Base-by-base conservation (phyloP, 306 rosid species). In the Fragaria nilgerrensis region DNA sequence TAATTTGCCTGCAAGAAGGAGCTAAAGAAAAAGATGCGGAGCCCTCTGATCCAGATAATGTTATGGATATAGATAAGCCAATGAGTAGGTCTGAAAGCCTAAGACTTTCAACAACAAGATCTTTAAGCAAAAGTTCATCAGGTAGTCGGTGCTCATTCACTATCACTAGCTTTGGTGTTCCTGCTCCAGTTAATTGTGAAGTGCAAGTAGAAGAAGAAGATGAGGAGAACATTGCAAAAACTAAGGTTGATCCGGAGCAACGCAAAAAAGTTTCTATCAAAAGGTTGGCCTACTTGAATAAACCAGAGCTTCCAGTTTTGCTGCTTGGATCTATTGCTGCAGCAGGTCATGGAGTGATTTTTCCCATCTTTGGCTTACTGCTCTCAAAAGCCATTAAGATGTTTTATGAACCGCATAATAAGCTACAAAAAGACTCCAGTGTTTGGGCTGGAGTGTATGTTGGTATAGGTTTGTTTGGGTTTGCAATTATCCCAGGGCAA, bases 1-100 rank as follows among this genome's bases (percentile, higher is more conserved):
- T 95, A 61, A 64, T 95, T 75, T 91, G 86, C 66, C 84, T 94
- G 22, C 98, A 94, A 81, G 91, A 85, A 80, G 88, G 95, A 79
- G 68, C 77, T 0, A 70, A 70, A 79, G 79, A 78, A 32, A 84
- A 84, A 50, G 73, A 19, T 44, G 12, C 47, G 15, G 63, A 2
- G 25, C 72, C 68, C 23, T 39, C 65, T 39, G 88, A 82, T 56
- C 72, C 53, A 19, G 82, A 85, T 25, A 62, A n/a, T 45, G 58
- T 65, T 74, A 66, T 86, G 2, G 74, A 80, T 25, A 41, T 65
- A 47, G 84, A 88, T 41, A 77, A 45, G 53, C 14, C 62, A 11
- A n/a, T 73, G 78, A 44, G n/a, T 58, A 72, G 68, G 49, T 78
- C 81, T 62, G 72, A 70, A 20, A 84, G 70, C 65, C 84, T 34